Evolutionary conservation across 2,329 filamentous ascomycete species (phyloP).

Genomic region (Penicillium verrucosum): DNA sequence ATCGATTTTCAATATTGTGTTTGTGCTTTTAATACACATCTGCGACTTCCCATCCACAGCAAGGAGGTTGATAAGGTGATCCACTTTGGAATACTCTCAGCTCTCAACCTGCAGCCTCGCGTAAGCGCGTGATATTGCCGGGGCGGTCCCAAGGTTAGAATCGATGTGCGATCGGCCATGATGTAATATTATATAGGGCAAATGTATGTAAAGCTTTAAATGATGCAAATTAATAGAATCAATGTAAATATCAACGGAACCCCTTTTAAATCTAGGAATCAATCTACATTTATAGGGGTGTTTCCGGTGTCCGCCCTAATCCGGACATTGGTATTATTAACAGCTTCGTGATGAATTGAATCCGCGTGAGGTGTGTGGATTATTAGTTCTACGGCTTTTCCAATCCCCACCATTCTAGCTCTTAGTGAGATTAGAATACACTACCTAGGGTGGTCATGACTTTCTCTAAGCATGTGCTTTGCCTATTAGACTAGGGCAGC

Average conservation of each 20-base stretch:
- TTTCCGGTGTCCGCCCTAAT: too few species aligned
- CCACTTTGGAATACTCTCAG: not conserved
- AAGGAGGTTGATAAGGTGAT: not conserved
- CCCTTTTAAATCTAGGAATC: not conserved
- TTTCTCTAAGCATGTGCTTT: constrained; percentile 36
- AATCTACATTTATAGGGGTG: too few species aligned
- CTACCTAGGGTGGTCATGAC: constrained; percentile 39
- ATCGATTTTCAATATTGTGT: not conserved
- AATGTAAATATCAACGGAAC: not conserved
- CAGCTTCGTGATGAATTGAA: too few species aligned
- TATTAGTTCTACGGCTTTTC: constrained; percentile 34
- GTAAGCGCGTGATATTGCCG: not conserved
- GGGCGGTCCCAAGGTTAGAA: not conserved
- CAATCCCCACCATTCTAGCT: constrained; percentile 45
- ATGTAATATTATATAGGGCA: not conserved
- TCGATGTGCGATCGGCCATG: not conserved
- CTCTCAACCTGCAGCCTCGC: not conserved
- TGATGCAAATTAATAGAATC: not conserved
- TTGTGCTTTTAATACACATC: not conserved
- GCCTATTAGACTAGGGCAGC: constrained; percentile 49
- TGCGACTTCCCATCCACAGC: not conserved
- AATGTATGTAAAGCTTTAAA: too few species aligned
- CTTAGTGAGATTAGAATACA: constrained; percentile 48
- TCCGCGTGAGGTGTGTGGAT: constrained; percentile 42
- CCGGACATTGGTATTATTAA: too few species aligned